Conservation (phyloP, 768 basidiomycete species). For the Phlebiopsis gigantea region DNA sequence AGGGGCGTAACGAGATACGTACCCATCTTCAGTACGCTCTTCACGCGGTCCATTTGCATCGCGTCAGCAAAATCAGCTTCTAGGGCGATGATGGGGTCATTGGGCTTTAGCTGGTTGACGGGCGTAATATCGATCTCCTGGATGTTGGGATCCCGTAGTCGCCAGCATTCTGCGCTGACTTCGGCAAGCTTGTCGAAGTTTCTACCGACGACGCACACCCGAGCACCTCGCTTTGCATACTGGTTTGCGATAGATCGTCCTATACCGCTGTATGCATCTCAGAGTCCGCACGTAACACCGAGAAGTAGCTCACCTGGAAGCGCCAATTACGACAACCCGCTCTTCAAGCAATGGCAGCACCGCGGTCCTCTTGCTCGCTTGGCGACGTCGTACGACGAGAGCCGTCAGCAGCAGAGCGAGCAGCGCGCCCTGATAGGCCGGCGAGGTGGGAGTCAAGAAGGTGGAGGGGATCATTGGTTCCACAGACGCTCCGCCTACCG, state of each 20-base stretch:
- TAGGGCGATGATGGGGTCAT: conserved; percentile 38
- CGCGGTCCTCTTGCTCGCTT: conserved; percentile 19
- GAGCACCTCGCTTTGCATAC: conserved; percentile 73
- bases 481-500: not conserved
- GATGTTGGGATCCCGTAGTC: conserved; percentile 10
- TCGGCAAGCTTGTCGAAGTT: conserved; percentile 47
- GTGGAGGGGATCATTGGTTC: not conserved
- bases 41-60: conserved; percentile 61
- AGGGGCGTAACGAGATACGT: conserved; percentile 18
- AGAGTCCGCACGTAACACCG: not conserved
- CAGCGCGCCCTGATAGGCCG: not conserved
- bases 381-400: conserved; percentile 12
- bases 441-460: not conserved
- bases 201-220: conserved; percentile 70
- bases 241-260: conserved; percentile 64
- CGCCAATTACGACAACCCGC: conserved; percentile 78
- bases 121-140: not conserved
- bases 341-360: conserved; percentile 43
- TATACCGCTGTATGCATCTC: conserved; percentile 47
- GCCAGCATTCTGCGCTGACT: conserved; percentile 57
- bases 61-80: conserved; percentile 59
- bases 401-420: conserved; percentile 10
- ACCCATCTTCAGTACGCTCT: conserved; percentile 53
- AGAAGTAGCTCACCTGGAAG: conserved; percentile 37
- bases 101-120: conserved; percentile 1